Conservation (phyloP, 805 yeast species). For the Torulaspora delbrueckii region DNA sequence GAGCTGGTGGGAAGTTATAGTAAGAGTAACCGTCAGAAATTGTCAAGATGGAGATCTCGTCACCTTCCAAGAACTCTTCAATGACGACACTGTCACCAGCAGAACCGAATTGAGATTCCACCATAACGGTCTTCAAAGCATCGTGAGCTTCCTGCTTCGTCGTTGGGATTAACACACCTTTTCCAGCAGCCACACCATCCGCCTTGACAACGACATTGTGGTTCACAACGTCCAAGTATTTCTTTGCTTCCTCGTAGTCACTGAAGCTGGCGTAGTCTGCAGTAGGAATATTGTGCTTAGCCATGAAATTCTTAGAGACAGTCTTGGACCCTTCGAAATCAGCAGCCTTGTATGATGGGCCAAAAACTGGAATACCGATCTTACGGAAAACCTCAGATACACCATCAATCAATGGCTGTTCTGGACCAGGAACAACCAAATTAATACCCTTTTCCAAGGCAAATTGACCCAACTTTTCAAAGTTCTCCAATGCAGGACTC, state of each 20-base stretch:
- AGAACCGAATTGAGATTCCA: constrained; percentile 77
- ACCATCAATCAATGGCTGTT: constrained; percentile 96
- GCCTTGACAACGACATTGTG: constrained; percentile 91
- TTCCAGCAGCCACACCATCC: constrained; percentile 97
- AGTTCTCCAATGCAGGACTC: constrained; percentile 61
- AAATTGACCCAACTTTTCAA: constrained; percentile 63
- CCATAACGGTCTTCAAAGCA: constrained; percentile 86
- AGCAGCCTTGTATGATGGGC: constrained; percentile 91
- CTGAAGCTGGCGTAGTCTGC: constrained; percentile 85
- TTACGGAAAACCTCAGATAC: constrained; percentile 64
- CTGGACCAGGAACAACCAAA: constrained; percentile 97
- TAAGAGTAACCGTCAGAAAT: constrained; percentile 90
- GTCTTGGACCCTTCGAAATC: constrained; percentile 95
- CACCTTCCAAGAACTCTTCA: constrained; percentile 95
- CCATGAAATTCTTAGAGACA: constrained; percentile 91
- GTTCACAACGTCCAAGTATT: constrained; percentile 58
- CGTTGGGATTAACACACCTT: constrained; percentile 92
- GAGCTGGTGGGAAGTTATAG: constrained; percentile 92
- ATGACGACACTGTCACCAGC: constrained; percentile 96
- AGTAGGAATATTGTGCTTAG: constrained; percentile 86
- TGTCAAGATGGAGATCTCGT: constrained; percentile 89
- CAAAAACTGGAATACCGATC: constrained; percentile 93
- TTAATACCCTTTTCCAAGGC: constrained; percentile 62
- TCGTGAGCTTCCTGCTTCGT: constrained; percentile 76
- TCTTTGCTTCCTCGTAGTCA: constrained; percentile 66